Percentiles rank a stretch among this genome's conserved stretches.
These are phyloP conservation scores for Agapanthus africanus DNA, from an alignment of 106 monocot genomes.

Conservation along the genomic window DNA sequence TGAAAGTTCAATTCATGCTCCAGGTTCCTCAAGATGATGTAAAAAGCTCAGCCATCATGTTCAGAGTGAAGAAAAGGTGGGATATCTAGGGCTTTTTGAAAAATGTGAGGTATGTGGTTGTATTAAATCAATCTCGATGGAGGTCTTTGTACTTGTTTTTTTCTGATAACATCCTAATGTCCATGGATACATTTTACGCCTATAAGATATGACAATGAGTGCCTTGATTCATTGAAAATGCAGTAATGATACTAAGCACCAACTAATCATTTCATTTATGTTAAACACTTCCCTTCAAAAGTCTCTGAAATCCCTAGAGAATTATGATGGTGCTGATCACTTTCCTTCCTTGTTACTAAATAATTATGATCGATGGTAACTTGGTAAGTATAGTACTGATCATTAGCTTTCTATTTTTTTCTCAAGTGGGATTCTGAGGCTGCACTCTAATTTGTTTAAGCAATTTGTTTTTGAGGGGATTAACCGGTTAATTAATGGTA, in stretches of 20 bases:
- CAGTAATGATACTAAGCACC: neutral
- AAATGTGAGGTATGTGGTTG: neutral
- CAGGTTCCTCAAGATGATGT: conserved; percentile 78
- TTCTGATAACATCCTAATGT: neutral
- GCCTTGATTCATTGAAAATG: neutral
- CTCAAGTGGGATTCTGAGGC: neutral
- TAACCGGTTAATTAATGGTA: neutral
- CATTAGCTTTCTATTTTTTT: neutral
- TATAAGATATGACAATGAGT: conserved; percentile 7
- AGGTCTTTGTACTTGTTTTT: conserved; percentile 5
- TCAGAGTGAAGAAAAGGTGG: conserved; percentile 93
- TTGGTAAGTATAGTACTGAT: neutral
- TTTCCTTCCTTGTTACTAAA: neutral
- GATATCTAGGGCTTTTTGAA: conserved; percentile 37
- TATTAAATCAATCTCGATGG: neutral
- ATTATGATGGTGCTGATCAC: neutral
- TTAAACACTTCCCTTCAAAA: neutral
- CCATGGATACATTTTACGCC: neutral
- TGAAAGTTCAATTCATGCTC: conserved; percentile 80
- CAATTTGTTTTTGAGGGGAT: too few relatives aligned
- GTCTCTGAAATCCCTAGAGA: neutral
- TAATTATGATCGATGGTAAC: too few relatives aligned
- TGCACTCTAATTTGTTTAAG: neutral
- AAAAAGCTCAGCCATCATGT: conserved; percentile 42
- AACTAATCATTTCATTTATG: neutral